Percentiles rank a stretch among this genome's conserved stretches.
Conservation (phyloP, 2,329 filamentous ascomycete species). For the Berkeleyomyces rouxiae region DNA sequence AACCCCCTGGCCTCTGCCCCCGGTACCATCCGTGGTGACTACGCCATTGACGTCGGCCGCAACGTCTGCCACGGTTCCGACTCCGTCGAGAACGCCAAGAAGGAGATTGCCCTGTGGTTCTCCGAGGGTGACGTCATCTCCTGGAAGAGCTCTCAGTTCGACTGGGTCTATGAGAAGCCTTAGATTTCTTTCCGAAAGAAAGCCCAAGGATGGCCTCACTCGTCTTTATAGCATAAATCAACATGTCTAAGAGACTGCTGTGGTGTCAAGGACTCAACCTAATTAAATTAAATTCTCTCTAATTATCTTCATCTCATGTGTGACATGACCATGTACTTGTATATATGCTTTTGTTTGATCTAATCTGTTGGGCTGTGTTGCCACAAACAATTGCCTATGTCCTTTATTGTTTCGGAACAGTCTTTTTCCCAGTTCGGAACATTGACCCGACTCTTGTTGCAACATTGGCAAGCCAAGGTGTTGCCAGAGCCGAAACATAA, state of each 20-base stretch:
- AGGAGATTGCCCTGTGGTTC: conserved; percentile 99
- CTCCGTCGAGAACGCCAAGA: conserved; percentile 95
- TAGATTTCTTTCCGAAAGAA: conserved; percentile 20
- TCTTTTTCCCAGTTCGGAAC: background rate
- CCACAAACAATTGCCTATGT: background rate
- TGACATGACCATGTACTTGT: background rate
- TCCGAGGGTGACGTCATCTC: conserved; percentile 65
- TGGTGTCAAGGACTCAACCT: conserved; percentile 10
- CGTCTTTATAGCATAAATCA: background rate
- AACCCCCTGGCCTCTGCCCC: conserved; percentile 90
- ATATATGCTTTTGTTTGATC: background rate
- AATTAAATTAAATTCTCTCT: conserved; percentile 10
- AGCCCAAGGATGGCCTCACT: background rate
- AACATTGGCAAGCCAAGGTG: conserved; percentile 71
- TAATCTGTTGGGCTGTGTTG: background rate
- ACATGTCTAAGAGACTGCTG: background rate
- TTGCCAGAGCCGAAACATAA: conserved; percentile 65
- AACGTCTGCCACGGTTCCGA: conserved; percentile 99
- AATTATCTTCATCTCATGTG: background rate
- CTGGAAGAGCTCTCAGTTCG: conserved; percentile 71
- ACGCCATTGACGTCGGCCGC: conserved; percentile 64
- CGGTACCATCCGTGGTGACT: conserved; percentile 96
- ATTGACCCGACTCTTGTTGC: background rate
- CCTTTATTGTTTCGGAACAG: background rate
- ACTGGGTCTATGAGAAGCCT: conserved; percentile 95